Evolutionary conservation across 164 flowering plant genomes (phyloP).

Genomic region (Akebia trifoliata): DNA sequence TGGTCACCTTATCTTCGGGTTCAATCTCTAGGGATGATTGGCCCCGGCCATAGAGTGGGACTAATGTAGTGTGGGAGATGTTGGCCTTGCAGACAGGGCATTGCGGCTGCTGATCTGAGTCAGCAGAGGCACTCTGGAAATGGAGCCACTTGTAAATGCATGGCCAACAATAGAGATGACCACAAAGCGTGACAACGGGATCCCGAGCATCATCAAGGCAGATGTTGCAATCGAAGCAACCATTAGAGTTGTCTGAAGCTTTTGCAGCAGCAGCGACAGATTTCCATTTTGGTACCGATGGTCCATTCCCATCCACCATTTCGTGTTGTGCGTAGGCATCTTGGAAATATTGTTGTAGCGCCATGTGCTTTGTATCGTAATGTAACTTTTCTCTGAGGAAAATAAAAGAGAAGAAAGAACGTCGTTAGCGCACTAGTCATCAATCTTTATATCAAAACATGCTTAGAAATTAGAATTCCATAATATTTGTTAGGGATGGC

Average conservation of each 20-base stretch:
- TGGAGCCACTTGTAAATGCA: conserved; percentile 84
- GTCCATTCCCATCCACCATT: conserved; percentile 9
- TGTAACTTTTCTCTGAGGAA: neutral
- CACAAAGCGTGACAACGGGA: conserved; percentile 85
- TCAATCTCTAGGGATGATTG: conserved; percentile 23
- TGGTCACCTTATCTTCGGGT: conserved; percentile 14
- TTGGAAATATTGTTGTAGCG: conserved; percentile 22
- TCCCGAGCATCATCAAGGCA: conserved; percentile 73
- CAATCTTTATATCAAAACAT: no score
- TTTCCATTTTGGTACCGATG: conserved; percentile 24
- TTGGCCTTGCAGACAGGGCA: conserved; percentile 67
- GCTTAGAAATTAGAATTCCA: no score
- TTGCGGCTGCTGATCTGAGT: conserved; percentile 21
- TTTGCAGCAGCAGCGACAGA: conserved; percentile 20
- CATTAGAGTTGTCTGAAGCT: conserved; percentile 21
- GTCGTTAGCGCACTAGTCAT: no score
- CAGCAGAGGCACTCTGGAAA: conserved; percentile 27
- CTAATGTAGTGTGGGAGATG: conserved; percentile 36
- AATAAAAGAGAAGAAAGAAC: neutral
- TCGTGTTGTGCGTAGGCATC: conserved; percentile 16
- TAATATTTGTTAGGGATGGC: no score
- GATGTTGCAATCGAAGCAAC: conserved; percentile 77
- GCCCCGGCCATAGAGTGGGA: conserved; percentile 66
- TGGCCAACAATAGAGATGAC: conserved; percentile 89
- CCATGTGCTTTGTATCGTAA: conserved; percentile 5